Percentiles rank a stretch among this genome's conserved stretches.
phyloP scores from a whole-genome alignment of 345 rosid genomes.

The Euphorbia pulcherrima region DNA sequence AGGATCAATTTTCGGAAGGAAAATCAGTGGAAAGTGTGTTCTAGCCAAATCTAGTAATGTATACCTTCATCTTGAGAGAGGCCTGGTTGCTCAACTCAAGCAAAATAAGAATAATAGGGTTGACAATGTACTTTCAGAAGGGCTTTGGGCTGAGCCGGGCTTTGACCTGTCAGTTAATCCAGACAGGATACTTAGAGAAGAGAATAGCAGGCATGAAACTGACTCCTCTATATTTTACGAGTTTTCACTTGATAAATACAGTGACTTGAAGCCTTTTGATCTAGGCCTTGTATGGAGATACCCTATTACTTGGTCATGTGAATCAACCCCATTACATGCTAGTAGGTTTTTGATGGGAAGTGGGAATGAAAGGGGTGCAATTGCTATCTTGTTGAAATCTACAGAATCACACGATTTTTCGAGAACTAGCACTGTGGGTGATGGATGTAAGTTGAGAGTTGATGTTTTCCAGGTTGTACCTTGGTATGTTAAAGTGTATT shows the following conservation, averaged over 20 bases:
- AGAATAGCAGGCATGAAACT: slow-evolving; percentile 23
- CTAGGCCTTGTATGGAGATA: slow-evolving; percentile 65
- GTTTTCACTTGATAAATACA: slow-evolving; percentile 55
- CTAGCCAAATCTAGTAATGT: slow-evolving; percentile 72
- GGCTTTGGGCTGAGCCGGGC: slow-evolving; percentile 28
- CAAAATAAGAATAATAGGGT: slow-evolving; percentile 26
- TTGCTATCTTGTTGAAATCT: slow-evolving; percentile 74
- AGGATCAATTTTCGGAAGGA: slow-evolving; percentile 78
- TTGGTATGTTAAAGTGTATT: slow-evolving; percentile 90
- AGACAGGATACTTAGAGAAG: slow-evolving; percentile 56
- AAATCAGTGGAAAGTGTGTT: slow-evolving; percentile 58
- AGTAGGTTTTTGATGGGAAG: slow-evolving; percentile 94
- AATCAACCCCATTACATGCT: slow-evolving; percentile 66
- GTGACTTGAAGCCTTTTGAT: slow-evolving; percentile 59
- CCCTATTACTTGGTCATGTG: slow-evolving; percentile 67
- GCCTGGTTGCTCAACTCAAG: slow-evolving; percentile 37
- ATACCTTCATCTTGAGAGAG: slow-evolving; percentile 67
- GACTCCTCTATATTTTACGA: slow-evolving; percentile 42
- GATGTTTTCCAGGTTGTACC: slow-evolving; percentile 91
- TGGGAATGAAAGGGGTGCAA: slow-evolving; percentile 95
- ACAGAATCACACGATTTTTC: slow-evolving; percentile 34
- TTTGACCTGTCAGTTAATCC: slow-evolving; percentile 63
- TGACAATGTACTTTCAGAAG: slow-evolving; percentile 25
- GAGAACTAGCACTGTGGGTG: slow-evolving; percentile 19
- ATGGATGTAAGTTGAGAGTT: slow-evolving; percentile 50